Base-by-base conservation (phyloP, 306 rosid genomes). In the apple (Malus domestica) region DNA sequence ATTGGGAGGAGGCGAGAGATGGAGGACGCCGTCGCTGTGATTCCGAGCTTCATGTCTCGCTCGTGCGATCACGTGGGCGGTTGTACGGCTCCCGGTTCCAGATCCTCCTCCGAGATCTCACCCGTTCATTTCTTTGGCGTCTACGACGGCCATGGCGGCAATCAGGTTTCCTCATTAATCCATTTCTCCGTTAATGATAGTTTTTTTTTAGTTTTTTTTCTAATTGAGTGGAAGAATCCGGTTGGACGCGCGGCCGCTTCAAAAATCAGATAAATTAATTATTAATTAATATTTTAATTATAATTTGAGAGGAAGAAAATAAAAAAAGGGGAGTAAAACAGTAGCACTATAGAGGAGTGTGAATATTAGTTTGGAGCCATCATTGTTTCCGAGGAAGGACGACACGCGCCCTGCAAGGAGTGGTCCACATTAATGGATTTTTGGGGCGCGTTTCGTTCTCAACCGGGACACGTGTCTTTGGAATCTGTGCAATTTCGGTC, bases 121-220 rank as follows among this genome's bases (percentile, higher is more conserved):
- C 94, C 92, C 8, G 35, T 91, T 30, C 97, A 91, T 77, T 91
- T 88, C 86, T 91, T 91, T 74, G 97, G 92, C 29, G 97, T 89
- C 40, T 91, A 87, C 84, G 97, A 91, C 55, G 97, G 97, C 63
- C 97, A 91, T 76, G 97, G 97, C 61, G 97, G 97, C 80, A 85
- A 88, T 83, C 94, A 91, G 94, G 97, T 87, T 49, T 64, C 23
- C 44, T 67, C 63, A 52, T 51, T 51, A 52, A 8, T 65, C 67
- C 12, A 38, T 42, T 63, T 61, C 22, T 25, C 25, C 8, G 9
- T 61, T 54, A 40, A 45, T 22, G 1, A 35, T 49, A 8, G 2
- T n/a, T 32, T 2, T 1, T 1, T 18, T 8, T 25, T 8, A 13
- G 9, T 10, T 4, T 19, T 22, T 22, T 6, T 40, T 18, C 6